A percentile compares a stretch with the other conserved stretches of the same genome.
These are phyloP conservation scores for Chaetomium globosum DNA, from an alignment of 2,329 filamentous ascomycete species.

Conservation along the genomic window DNA sequence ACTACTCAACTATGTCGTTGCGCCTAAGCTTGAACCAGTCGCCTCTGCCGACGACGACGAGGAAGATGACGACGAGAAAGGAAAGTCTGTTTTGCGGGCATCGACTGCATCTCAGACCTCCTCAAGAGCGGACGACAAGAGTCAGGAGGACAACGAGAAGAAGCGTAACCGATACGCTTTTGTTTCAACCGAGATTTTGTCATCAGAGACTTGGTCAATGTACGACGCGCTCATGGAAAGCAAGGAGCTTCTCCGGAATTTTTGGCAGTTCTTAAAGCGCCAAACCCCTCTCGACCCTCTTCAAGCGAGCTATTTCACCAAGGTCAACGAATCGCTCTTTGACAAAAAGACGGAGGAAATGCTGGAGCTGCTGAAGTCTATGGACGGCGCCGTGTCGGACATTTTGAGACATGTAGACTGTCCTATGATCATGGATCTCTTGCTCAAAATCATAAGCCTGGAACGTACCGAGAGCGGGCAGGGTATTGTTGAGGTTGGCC, in stretches of 20 bases:
- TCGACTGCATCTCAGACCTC: constrained; percentile 58
- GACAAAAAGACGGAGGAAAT: constrained; percentile 99
- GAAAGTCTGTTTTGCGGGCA: constrained; percentile 48
- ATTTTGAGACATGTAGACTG: constrained; percentile 94
- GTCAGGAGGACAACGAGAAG: constrained; percentile 80
- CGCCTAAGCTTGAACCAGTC: constrained; percentile 66
- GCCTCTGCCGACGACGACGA: constrained; percentile 55
- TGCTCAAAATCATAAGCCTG: constrained; percentile 94
- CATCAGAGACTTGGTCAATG: constrained; percentile 96
- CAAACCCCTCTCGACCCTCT: constrained; percentile 86
- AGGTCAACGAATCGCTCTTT: constrained; percentile 95
- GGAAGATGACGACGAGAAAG: constrained; percentile 55
- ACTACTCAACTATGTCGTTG: constrained; percentile 88
- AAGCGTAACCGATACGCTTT: constrained; percentile 92
- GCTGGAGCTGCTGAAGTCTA: constrained; percentile 82
- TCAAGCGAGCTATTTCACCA: constrained; percentile 97
- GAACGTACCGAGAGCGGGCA: constrained; percentile 90
- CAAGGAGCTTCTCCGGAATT: constrained; percentile 73
- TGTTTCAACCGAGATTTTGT: constrained; percentile 87
- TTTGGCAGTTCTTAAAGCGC: constrained; percentile 87
- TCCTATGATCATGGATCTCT: constrained; percentile 95
- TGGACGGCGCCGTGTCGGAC: constrained; percentile 78
- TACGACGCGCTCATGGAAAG: constrained; percentile 90
- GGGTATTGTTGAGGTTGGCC: constrained; percentile 86
- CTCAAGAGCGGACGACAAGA: constrained; percentile 51